phyloP scores from a whole-genome alignment of 257 asterid species.

The Petrea volubilis region DNA sequence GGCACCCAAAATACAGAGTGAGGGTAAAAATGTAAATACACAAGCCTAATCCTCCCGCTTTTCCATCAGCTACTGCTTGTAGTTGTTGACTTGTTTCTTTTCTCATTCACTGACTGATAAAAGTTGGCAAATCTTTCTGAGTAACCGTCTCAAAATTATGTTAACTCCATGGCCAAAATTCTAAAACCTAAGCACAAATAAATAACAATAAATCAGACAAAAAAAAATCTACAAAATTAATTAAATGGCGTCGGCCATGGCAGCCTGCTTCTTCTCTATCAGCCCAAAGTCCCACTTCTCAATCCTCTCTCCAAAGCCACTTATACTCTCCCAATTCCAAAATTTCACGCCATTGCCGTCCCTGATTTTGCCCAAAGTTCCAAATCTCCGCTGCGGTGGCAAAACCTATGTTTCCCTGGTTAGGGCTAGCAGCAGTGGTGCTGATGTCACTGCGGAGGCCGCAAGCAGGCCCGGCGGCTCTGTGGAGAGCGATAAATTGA shows the following conservation, averaged over 20 bases:
- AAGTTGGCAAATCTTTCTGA: not conserved
- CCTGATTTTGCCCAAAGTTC: not conserved
- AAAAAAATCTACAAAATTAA: not conserved
- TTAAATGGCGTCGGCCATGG: constrained; percentile 48
- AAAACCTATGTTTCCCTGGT: constrained; percentile 18
- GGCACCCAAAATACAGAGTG: too few species aligned
- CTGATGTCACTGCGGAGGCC: constrained; percentile 9
- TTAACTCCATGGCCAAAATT: constrained; percentile 31
- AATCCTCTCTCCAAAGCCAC: constrained; percentile 23
- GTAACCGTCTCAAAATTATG: not conserved
- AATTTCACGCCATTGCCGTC: constrained; percentile 14
- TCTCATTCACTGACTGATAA: too few species aligned
- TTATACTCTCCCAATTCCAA: constrained; percentile 25
- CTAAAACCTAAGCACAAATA: constrained; percentile 25
- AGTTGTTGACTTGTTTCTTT: too few species aligned
- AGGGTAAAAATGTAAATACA: too few species aligned
- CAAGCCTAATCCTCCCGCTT: too few species aligned
- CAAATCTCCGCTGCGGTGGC: not conserved
- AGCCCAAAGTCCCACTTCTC: constrained; percentile 28
- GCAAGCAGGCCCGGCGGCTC: constrained; percentile 42
- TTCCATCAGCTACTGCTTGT: too few species aligned
- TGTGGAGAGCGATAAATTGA: constrained; percentile 64
- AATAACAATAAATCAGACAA: not conserved
- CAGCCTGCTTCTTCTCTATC: constrained; percentile 41
- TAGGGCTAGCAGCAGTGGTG: constrained; percentile 43